Evolutionary conservation across 2,329 filamentous ascomycete species (phyloP).

Genomic region (Trichoderma citrinoviride): DNA sequence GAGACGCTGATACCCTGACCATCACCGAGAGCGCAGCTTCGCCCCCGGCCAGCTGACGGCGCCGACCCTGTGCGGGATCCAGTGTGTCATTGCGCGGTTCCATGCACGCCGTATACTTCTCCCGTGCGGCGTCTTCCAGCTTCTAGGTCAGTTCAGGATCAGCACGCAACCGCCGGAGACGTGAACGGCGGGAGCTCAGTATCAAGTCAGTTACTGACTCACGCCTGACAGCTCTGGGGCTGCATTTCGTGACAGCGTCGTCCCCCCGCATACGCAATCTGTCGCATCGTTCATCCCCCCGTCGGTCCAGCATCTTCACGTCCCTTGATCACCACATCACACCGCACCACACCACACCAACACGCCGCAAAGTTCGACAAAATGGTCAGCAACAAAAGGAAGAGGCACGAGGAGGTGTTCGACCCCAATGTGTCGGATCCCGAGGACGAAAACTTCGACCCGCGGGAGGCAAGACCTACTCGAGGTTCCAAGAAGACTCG

Average conservation of each 20-base stretch:
- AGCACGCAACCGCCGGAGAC: background rate
- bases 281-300: background rate
- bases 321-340: background rate
- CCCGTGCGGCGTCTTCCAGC: background rate
- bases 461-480: conserved; percentile 45
- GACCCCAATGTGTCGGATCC: conserved; percentile 66
- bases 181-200: background rate
- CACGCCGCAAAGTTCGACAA: background rate
- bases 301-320: background rate
- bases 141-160: conserved; percentile 7
- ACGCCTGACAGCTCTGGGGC: background rate
- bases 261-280: background rate
- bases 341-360: background rate
- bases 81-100: conserved; percentile 21
- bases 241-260: background rate
- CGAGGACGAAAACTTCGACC: conserved; percentile 65
- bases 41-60: background rate
- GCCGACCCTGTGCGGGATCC: background rate
- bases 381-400: conserved; percentile 50
- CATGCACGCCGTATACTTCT: conserved; percentile 18
- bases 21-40: background rate
- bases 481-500: conserved; percentile 44
- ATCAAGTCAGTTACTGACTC: background rate
- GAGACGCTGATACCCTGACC: background rate
- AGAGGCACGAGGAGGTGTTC: conserved; percentile 55